These are phyloP conservation scores for Ascochyta koolunga DNA, from an alignment of 2,329 filamentous ascomycete genomes.

Conservation along the genomic window DNA sequence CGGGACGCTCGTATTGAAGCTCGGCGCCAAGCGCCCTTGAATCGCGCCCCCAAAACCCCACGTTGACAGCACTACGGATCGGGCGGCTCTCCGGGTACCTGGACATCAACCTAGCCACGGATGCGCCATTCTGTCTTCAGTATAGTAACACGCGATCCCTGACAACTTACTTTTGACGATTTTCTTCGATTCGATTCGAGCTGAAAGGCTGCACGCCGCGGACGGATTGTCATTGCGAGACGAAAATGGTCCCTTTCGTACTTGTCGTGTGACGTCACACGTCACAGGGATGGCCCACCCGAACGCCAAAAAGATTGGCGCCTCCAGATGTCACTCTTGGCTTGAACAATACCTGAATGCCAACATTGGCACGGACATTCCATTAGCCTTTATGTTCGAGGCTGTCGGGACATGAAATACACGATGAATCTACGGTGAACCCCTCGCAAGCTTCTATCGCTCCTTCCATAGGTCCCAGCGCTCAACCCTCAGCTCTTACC, in stretches of 20 bases:
- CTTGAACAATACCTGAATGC: constrained; percentile 10
- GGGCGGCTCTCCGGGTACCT: constrained; percentile 12
- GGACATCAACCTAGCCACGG: constrained; percentile 6
- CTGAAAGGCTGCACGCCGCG: background rate
- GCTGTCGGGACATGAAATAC: background rate
- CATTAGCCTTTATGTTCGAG: background rate
- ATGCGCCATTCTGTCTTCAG: constrained; percentile 10
- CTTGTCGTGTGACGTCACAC: constrained; percentile 14
- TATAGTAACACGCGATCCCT: constrained; percentile 6
- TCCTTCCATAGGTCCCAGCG: background rate
- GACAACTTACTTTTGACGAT: background rate
- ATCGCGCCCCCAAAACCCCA: constrained; percentile 5
- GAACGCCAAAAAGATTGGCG: constrained; percentile 14
- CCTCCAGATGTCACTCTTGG: constrained; percentile 5
- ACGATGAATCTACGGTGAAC: background rate
- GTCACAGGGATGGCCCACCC: constrained; percentile 5
- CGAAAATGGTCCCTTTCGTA: background rate
- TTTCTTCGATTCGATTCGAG: background rate
- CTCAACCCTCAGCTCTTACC: background rate
- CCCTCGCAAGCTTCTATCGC: background rate
- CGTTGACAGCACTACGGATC: constrained; percentile 10
- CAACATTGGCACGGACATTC: constrained; percentile 11
- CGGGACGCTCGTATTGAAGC: constrained; percentile 6
- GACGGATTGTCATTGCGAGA: background rate
- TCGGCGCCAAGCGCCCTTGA: constrained; percentile 14